Conservation (phyloP, 1,284 basidiomycete genomes). For the Anthracocystis panici-leucophaei region DNA sequence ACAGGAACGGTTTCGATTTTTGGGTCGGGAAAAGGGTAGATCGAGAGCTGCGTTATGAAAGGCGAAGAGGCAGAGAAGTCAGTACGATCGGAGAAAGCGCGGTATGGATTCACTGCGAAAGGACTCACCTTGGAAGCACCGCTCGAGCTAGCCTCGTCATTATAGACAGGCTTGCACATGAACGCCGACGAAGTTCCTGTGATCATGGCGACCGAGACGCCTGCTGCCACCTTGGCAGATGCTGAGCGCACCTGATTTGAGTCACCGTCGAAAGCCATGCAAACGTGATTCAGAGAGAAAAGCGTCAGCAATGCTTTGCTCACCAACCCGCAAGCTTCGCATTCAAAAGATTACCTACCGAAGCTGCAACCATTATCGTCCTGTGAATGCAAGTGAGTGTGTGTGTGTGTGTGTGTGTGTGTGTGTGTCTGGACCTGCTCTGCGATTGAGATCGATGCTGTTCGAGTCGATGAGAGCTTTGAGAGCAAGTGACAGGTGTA, state of each 20-base stretch:
- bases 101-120: neutral
- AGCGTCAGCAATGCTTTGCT: slow-evolving; percentile 9
- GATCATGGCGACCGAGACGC: slow-evolving; percentile 23
- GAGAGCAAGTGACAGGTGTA: neutral
- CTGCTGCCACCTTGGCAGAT: slow-evolving; percentile 34
- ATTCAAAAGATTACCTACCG: slow-evolving; percentile 16
- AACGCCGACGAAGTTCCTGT: slow-evolving; percentile 30
- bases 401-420: too few relatives aligned
- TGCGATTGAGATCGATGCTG: neutral
- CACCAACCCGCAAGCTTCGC: too few relatives aligned
- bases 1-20: slow-evolving; percentile 51
- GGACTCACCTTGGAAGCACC: slow-evolving; percentile 30
- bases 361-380: slow-evolving; percentile 33
- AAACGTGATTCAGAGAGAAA: neutral
- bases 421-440: neutral
- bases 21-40: slow-evolving; percentile 55
- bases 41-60: slow-evolving; percentile 37
- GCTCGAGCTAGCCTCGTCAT: slow-evolving; percentile 33
- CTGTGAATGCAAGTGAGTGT: neutral
- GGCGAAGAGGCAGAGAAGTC: neutral
- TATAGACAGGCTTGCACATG: slow-evolving; percentile 33
- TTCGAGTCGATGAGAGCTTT: neutral
- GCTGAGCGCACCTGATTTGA: slow-evolving; percentile 21
- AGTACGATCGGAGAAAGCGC: neutral
- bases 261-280: neutral